phyloP scores from a whole-genome alignment of 2,329 filamentous ascomycete genomes.

The Sclerotinia spermophila region DNA sequence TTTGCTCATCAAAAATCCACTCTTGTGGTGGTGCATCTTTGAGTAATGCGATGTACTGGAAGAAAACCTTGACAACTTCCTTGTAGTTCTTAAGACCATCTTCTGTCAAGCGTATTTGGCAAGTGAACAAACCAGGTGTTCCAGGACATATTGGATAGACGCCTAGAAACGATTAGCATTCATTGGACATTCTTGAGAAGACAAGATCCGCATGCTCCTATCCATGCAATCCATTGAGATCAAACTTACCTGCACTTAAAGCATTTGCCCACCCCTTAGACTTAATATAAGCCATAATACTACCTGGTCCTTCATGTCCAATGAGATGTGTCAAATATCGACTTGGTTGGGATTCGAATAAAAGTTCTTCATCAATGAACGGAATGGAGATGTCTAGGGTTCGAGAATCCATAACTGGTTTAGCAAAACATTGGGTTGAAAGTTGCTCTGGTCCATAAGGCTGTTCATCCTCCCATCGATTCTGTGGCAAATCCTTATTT shows the following conservation, averaged over 20 bases:
- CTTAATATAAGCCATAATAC: slow-evolving; percentile 69
- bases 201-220: not conserved
- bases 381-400: slow-evolving; percentile 65
- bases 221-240: not conserved
- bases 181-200: not conserved
- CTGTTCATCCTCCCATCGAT: slow-evolving; percentile 62
- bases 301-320: slow-evolving; percentile 71
- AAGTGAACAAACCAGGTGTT: slow-evolving; percentile 62
- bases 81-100: slow-evolving; percentile 56
- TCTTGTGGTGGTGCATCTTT: slow-evolving; percentile 75
- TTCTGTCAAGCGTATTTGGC: slow-evolving; percentile 63
- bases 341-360: slow-evolving; percentile 65
- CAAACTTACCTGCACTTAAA: slow-evolving; percentile 49
- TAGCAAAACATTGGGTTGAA: slow-evolving; percentile 63
- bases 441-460: slow-evolving; percentile 59
- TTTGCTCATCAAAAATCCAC: slow-evolving; percentile 94
- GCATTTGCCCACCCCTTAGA: slow-evolving; percentile 69
- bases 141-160: slow-evolving; percentile 58
- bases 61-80: slow-evolving; percentile 64
- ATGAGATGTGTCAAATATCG: slow-evolving; percentile 70
- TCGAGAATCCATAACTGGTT: slow-evolving; percentile 68
- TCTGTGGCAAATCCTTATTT: slow-evolving; percentile 63
- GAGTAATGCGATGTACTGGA: slow-evolving; percentile 83
- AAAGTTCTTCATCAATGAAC: slow-evolving; percentile 64
- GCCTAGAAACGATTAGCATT: slow-evolving; percentile 40